phyloP scores from a whole-genome alignment of 2,329 filamentous ascomycete genomes.

The Nannizzia gypsea region DNA sequence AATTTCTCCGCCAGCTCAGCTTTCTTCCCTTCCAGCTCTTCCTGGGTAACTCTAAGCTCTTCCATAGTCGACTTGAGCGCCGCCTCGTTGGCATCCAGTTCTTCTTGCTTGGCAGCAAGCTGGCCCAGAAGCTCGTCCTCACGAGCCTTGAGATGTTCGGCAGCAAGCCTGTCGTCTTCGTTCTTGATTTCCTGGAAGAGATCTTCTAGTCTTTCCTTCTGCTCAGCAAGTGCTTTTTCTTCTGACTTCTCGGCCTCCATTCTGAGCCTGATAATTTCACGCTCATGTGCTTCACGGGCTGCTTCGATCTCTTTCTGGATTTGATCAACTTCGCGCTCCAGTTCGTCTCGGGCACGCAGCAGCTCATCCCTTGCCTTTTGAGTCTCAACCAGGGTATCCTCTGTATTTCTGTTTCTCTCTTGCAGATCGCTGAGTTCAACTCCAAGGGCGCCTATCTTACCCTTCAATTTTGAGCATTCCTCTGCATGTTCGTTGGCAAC shows the following conservation, averaged over 20 bases:
- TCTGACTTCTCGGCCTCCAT: conserved; percentile 25
- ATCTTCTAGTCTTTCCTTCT: conserved; percentile 37
- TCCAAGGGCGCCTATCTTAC: conserved; percentile 37
- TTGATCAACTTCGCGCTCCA: conserved; percentile 31
- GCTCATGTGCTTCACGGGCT: conserved; percentile 25
- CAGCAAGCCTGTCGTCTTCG: conserved; percentile 31
- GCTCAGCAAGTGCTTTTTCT: conserved; percentile 26
- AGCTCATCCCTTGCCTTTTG: conserved; percentile 37
- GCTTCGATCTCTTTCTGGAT: conserved; percentile 30
- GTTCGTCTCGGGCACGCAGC: conserved; percentile 32
- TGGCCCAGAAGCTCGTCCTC: conserved; percentile 35
- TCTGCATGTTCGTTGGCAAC: conserved; percentile 40
- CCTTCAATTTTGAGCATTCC: conserved; percentile 35
- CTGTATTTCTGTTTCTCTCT: conserved; percentile 42
- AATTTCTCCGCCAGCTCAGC: conserved; percentile 15
- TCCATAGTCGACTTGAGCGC: conserved; percentile 15
- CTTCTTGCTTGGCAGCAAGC: conserved; percentile 22
- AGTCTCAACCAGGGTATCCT: conserved; percentile 35
- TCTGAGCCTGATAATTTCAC: conserved; percentile 37
- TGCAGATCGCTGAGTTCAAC: conserved; percentile 42
- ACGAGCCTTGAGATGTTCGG: conserved; percentile 26
- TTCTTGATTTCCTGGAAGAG: conserved; percentile 37
- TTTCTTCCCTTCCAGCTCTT: conserved; percentile 20
- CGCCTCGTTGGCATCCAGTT: conserved; percentile 19
- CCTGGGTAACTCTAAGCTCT: conserved; percentile 12